These are phyloP conservation scores for Plasmodium gonderi DNA, from an alignment of 169 alveolate genomes.

Conservation along the genomic window DNA sequence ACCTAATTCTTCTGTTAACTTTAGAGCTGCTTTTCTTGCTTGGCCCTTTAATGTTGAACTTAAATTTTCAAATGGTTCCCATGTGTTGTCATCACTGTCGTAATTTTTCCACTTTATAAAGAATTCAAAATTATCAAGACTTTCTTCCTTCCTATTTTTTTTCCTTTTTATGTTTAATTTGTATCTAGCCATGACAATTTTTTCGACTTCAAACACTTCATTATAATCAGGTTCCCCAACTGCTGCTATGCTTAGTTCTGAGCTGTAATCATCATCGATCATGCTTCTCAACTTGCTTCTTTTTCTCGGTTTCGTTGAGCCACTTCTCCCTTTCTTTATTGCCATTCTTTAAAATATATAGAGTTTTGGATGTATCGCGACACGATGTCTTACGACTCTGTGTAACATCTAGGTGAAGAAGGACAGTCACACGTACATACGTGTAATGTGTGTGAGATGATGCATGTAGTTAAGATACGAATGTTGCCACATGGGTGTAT, in stretches of 20 bases:
- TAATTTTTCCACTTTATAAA: slow-evolving; percentile 71
- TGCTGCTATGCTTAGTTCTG: slow-evolving; percentile 11
- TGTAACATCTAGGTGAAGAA: no score
- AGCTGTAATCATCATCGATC: slow-evolving; percentile 41
- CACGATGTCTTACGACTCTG: neutral
- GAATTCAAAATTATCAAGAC: slow-evolving; percentile 69
- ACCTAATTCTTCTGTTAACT: slow-evolving; percentile 22
- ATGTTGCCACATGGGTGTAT: neutral
- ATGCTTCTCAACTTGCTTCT: slow-evolving; percentile 3
- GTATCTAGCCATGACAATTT: slow-evolving; percentile 64
- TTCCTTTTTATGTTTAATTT: slow-evolving; percentile 29
- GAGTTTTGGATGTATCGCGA: neutral
- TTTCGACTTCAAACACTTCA: slow-evolving; percentile 67
- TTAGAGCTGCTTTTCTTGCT: slow-evolving; percentile 55
- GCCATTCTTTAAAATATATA: slow-evolving; percentile 2
- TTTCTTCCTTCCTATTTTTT: slow-evolving; percentile 41
- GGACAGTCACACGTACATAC: no score
- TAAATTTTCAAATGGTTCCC: slow-evolving; percentile 75
- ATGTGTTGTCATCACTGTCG: slow-evolving; percentile 71
- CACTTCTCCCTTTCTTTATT: slow-evolving; percentile 3
- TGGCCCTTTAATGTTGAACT: slow-evolving; percentile 48
- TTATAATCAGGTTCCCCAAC: slow-evolving; percentile 71
- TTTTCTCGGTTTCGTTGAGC: neutral
- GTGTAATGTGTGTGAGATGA: no score
- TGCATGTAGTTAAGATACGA: no score